These are phyloP conservation scores for Aspergillus leporis DNA, from an alignment of 495 filamentous ascomycete species.

Conservation along the genomic window DNA sequence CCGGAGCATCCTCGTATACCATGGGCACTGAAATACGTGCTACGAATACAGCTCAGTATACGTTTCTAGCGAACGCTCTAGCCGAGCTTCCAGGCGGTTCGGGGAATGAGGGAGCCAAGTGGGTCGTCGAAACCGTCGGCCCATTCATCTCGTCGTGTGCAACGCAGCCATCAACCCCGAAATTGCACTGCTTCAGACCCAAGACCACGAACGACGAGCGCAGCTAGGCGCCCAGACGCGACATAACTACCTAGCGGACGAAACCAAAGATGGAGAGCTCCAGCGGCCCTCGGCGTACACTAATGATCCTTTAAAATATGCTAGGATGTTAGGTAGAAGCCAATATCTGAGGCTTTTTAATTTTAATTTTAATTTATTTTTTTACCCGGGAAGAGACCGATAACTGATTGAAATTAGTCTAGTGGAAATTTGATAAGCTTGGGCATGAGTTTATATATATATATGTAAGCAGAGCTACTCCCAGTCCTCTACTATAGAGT, in stretches of 20 bases:
- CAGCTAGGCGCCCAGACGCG: conserved; percentile 19
- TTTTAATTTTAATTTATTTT: no score
- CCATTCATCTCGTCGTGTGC: conserved; percentile 20
- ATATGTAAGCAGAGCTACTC: no score
- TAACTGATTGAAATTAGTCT: no score
- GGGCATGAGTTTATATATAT: no score
- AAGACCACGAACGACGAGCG: conserved; percentile 7
- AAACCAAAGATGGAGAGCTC: conserved; percentile 2
- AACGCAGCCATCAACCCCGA: conserved; percentile 27
- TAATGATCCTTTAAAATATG: no score
- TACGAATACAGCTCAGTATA: neutral
- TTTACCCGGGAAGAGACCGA: no score
- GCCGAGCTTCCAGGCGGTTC: neutral
- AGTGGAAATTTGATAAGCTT: no score
- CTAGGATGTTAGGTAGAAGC: no score
- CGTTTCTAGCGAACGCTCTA: neutral
- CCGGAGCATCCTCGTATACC: no score
- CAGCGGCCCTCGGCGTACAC: conserved; percentile 15
- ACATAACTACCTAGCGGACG: conserved; percentile 22
- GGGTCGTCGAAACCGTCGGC: conserved; percentile 8
- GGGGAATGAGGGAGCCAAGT: neutral
- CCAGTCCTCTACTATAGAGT: no score
- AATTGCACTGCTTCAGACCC: conserved; percentile 15
- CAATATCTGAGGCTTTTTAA: no score
- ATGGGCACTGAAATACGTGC: no score